These are phyloP conservation scores for Calonectria hawksworthii DNA, from an alignment of 2,329 filamentous ascomycete species.

Conservation along the genomic window DNA sequence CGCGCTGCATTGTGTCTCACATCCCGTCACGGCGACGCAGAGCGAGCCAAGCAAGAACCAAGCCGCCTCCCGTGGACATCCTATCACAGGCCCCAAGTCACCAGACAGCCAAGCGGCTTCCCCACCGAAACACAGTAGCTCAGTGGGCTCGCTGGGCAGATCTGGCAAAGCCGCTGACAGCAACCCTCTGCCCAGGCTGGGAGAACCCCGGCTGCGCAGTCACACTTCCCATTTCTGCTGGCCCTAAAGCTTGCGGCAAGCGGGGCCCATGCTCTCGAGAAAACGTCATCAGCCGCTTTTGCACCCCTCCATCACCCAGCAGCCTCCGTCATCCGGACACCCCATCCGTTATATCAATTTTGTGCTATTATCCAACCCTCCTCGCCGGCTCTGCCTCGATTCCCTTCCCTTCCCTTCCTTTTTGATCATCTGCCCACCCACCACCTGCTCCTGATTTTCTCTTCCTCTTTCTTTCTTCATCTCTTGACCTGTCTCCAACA, in stretches of 20 bases:
- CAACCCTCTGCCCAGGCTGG: background rate
- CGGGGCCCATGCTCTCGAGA: constrained; percentile 38
- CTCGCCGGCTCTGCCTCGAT: constrained; percentile 21
- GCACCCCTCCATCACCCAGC: constrained; percentile 37
- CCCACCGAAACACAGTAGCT: background rate
- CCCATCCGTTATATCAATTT: constrained; percentile 25
- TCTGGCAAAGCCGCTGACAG: background rate
- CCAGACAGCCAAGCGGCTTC: constrained; percentile 25
- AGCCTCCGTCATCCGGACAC: constrained; percentile 35
- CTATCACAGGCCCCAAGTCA: constrained; percentile 42
- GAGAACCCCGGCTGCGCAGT: constrained; percentile 37
- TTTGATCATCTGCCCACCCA: constrained; percentile 44
- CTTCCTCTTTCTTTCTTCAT: constrained; percentile 15
- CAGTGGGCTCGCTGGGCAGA: background rate
- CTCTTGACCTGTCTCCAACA: constrained; percentile 21
- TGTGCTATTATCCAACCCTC: constrained; percentile 20
- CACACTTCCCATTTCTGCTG: constrained; percentile 36
- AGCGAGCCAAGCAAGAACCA: background rate
- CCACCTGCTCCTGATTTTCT: constrained; percentile 30
- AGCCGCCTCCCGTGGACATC: constrained; percentile 18
- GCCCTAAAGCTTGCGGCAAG: constrained; percentile 40
- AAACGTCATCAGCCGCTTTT: constrained; percentile 45
- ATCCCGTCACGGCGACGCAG: background rate
- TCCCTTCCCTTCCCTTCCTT: constrained; percentile 13
- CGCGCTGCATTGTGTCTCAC: constrained; percentile 13